Evolutionary conservation across 495 filamentous ascomycete species (phyloP), one percentile per base, ranked within the genome.

Genomic region (Penicillium coprophilum): DNA sequence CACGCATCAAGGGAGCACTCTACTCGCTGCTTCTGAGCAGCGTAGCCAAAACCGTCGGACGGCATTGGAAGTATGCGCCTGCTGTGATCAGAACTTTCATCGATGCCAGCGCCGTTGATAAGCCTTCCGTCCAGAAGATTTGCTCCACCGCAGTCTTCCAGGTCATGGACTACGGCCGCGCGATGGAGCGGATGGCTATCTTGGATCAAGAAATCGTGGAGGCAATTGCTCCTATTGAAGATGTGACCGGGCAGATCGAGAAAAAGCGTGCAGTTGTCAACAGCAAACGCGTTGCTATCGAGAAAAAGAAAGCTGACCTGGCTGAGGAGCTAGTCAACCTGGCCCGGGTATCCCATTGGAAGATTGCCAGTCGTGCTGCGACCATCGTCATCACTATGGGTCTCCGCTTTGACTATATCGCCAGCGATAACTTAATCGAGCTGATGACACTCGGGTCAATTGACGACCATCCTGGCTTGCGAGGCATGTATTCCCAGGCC

Each of bases 21-120:
- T 97, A 91, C 64, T 91, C 91, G 0, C 71, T 99, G 27, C 72
- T 97, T 20, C 91, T 95, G 57, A 91, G 92, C 36, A 94, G 88
- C 50, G 77, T 99, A 17, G 83, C 90, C n/a, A 95, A 88, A 67
- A 92, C 92, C 0, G 82, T 91, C 43, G 86, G 89, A 32, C 85
- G 87, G 48, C 89, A 97, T 66, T 99, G 94, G 94, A 86, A 90
- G 53, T 97, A 90, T 70, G 87, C 94, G 2, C 94, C 94, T 2
- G 78, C 84, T 6, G 72, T 97, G 28, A 88, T 99, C 72, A 84
- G 86, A 51, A 80, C 91, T 27, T 99, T 93, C 72, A 93, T 99
- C 57, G 82, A 89, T 62, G 88, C 94, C 19, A 91, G 89, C 43
- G 86, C 86, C 28, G 91, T 92, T 8, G 94, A 99, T 71, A 96